phyloP scores from a whole-genome alignment of 2,329 filamentous ascomycete genomes.

The Pseudogymnoascus destructans region DNA sequence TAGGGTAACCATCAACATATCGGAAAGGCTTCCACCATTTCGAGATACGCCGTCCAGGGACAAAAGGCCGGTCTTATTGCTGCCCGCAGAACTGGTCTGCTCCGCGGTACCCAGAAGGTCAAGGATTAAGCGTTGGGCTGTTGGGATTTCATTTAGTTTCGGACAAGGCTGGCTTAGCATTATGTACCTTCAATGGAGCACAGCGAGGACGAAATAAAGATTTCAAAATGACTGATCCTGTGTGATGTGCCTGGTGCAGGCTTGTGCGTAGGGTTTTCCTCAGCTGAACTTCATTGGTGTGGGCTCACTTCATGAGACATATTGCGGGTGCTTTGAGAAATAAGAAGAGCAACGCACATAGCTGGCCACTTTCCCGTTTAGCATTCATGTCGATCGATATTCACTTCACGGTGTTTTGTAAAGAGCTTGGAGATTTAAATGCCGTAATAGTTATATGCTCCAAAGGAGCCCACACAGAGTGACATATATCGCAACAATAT shows the following conservation, averaged over 20 bases:
- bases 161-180: constrained; percentile 26
- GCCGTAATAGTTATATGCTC: neutral
- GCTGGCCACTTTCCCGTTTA: neutral
- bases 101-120: constrained; percentile 99
- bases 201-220: constrained; percentile 25
- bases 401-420: neutral
- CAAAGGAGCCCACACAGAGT: neutral
- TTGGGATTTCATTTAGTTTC: constrained; percentile 24
- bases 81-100: constrained; percentile 97
- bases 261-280: neutral
- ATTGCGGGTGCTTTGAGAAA: neutral
- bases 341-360: neutral
- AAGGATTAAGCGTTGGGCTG: constrained; percentile 59
- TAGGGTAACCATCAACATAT: constrained; percentile 99
- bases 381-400: neutral
- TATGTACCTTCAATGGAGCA: constrained; percentile 26
- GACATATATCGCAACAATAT: neutral
- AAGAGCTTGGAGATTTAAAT: too few relatives aligned
- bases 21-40: constrained; percentile 99
- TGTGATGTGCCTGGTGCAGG: constrained; percentile 3
- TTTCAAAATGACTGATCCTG: constrained; percentile 10
- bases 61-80: constrained; percentile 99
- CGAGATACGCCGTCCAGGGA: constrained; percentile 91
- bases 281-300: neutral
- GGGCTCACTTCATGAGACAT: neutral